phyloP scores from a whole-genome alignment of 208 protist species.

The Acanthamoeba polyphaga region DNA sequence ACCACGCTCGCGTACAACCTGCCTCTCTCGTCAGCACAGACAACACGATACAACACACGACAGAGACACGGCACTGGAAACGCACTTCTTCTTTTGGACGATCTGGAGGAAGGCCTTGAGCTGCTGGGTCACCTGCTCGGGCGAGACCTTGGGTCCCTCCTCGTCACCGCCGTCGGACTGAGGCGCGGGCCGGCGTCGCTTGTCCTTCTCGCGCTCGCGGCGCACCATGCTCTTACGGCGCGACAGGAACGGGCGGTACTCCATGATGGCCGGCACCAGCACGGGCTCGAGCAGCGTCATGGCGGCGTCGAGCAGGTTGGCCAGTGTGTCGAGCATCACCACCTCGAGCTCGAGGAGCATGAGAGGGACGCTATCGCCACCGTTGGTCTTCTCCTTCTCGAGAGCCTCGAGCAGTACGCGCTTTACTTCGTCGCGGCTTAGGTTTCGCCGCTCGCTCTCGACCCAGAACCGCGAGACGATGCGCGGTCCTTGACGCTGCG shows the following conservation, averaged over 20 bases:
- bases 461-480: background rate
- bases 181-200: background rate
- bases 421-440: background rate
- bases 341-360: background rate
- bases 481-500: background rate
- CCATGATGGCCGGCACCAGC: constrained; percentile 60
- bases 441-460: background rate
- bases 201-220: constrained; percentile 49
- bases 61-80: background rate
- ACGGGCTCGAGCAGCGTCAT: background rate
- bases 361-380: background rate
- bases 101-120: constrained; percentile 33
- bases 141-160: background rate
- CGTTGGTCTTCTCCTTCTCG: background rate
- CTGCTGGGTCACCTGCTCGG: background rate
- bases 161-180: background rate
- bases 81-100: constrained; percentile 39
- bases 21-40: background rate
- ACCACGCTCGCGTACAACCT: constrained; percentile 37
- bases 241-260: constrained; percentile 52
- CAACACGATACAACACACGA: background rate
- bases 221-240: constrained; percentile 51
- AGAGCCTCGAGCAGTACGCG: background rate
- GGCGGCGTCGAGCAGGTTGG: background rate
- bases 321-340: constrained; percentile 37